phyloP scores from a whole-genome alignment of 148 eudicot species.

The Persicaria tinctoria region DNA sequence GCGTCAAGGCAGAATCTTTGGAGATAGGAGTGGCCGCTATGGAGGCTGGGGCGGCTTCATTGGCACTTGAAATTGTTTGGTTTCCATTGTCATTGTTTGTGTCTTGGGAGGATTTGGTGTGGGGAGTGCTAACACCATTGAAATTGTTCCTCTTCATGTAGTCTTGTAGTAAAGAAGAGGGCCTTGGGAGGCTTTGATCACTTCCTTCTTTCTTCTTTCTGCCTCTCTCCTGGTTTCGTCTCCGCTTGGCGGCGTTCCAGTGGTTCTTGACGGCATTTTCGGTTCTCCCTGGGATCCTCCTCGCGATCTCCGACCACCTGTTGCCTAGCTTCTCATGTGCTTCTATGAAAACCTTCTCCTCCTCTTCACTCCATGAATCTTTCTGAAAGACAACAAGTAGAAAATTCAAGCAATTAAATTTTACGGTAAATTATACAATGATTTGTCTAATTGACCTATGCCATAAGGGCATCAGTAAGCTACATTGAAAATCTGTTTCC shows the following conservation, averaged over 20 bases:
- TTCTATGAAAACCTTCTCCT: conserved; percentile 22
- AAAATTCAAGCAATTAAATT: not conserved
- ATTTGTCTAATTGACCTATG: not conserved
- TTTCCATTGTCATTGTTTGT: not conserved
- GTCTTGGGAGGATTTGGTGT: not conserved
- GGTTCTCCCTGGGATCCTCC: conserved; percentile 21
- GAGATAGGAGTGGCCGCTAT: not conserved
- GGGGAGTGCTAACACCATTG: not conserved
- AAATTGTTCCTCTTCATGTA: conserved; percentile 35
- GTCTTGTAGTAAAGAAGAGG: conserved; percentile 40
- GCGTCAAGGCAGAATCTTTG: not conserved
- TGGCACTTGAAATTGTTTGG: not conserved
- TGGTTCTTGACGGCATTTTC: conserved; percentile 36
- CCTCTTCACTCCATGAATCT: conserved; percentile 24
- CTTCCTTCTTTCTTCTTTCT: conserved; percentile 23
- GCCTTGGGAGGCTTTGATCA: not conserved
- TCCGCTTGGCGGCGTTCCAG: conserved; percentile 27
- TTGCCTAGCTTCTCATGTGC: conserved; percentile 21
- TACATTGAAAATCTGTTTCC: too few species aligned
- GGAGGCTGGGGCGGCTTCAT: too few species aligned
- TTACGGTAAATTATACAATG: not conserved
- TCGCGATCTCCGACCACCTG: conserved; percentile 30
- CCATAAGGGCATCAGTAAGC: too few species aligned
- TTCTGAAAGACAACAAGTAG: not conserved
- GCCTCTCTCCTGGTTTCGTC: conserved; percentile 26